A percentile compares a stretch with the other conserved stretches of the same genome.
Conservation (phyloP, 2,329 filamentous ascomycete species). For the Chaetothyriales sp. region DNA sequence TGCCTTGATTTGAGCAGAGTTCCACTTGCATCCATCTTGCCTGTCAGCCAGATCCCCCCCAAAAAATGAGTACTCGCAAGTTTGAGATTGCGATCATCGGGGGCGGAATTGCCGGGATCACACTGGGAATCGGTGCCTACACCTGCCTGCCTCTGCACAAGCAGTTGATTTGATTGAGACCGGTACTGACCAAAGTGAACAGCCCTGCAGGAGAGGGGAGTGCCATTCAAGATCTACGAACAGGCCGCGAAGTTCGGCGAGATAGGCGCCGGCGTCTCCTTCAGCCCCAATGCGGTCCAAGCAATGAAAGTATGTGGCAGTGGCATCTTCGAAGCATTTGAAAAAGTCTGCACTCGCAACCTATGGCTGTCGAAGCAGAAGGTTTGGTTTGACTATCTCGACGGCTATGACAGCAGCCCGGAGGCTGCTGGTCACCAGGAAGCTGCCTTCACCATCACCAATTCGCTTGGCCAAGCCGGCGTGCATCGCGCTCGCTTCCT, state of each 20-base stretch:
- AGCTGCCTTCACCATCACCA: conserved; percentile 27
- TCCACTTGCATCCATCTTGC: neutral
- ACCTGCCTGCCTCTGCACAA: neutral
- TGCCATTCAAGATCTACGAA: conserved; percentile 29
- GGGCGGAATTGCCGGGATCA: conserved; percentile 21
- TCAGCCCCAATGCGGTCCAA: conserved; percentile 34
- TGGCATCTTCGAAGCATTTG: conserved; percentile 27
- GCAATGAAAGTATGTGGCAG: conserved; percentile 34
- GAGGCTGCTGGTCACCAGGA: conserved; percentile 21
- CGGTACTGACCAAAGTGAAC: conserved; percentile 8
- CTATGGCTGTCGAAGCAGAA: conserved; percentile 21
- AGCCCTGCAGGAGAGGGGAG: conserved; percentile 14
- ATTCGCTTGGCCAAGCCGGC: conserved; percentile 17
- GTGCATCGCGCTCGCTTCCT: conserved; percentile 37
- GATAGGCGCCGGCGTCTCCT: conserved; percentile 37
- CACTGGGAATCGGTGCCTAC: conserved; percentile 5
- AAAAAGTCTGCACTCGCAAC: conserved; percentile 21
- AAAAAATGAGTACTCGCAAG: neutral
- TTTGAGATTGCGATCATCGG: conserved; percentile 21
- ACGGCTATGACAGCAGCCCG: conserved; percentile 20
- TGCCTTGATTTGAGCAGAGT: neutral
- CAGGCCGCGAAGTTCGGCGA: conserved; percentile 34
- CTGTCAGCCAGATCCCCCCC: neutral
- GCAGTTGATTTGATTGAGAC: too few species aligned
- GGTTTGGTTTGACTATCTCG: conserved; percentile 30